Evolutionary conservation across 345 rosid genomes (phyloP).

Genomic region (Fremontodendron californicum): DNA sequence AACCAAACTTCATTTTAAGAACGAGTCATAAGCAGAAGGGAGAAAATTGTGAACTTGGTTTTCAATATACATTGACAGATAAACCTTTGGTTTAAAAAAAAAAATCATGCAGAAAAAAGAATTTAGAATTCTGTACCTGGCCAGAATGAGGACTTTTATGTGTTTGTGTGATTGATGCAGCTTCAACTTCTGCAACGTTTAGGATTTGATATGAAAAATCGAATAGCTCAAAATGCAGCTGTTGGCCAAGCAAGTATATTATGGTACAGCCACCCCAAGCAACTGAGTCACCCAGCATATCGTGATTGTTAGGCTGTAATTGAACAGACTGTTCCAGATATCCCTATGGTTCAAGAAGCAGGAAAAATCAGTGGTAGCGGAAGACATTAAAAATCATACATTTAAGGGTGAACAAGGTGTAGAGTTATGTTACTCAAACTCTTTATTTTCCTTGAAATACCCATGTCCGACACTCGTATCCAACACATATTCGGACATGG

Average conservation of each 20-base stretch:
- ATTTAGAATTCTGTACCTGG: conserved; percentile 47
- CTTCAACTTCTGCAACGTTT: conserved; percentile 91
- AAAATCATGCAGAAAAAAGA: not conserved
- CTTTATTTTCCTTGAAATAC: not conserved
- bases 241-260: conserved; percentile 92
- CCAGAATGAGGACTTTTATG: conserved; percentile 50
- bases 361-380: conserved; percentile 3
- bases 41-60: not conserved
- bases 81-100: not conserved
- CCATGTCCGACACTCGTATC: too few relatives aligned
- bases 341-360: conserved; percentile 46
- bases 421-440: not conserved
- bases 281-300: conserved; percentile 79
- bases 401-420: not conserved
- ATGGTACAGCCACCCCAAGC: conserved; percentile 99
- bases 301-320: conserved; percentile 44
- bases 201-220: conserved; percentile 97
- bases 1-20: not conserved
- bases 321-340: conserved; percentile 73
- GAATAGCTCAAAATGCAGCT: conserved; percentile 94
- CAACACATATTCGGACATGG: not conserved
- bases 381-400: not conserved
- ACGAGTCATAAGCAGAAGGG: not conserved
- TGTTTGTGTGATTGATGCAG: conserved; percentile 49
- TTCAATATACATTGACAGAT: not conserved